Evolutionary conservation across 768 basidiomycete species (phyloP), one percentile per base, ranked within the genome.

Genomic region (Boletus tylopilopsis): DNA sequence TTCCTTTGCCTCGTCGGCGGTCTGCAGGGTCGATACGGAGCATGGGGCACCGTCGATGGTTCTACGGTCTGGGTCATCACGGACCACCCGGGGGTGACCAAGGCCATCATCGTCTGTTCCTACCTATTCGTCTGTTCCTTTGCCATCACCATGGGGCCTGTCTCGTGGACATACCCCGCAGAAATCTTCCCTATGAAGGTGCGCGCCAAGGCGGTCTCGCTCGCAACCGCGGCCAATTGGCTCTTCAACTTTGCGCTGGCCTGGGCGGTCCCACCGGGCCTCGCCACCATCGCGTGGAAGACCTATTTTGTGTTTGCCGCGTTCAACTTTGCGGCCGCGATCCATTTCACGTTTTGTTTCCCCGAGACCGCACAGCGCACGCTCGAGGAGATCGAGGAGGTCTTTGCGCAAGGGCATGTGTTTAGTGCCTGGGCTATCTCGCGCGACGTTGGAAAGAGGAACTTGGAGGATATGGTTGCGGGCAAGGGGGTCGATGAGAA

Each of bases 1-100:
- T 90, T 79, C 75, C 76, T 90, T 56, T 83, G 74, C 72, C 79
- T 88, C 42, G 88, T 90, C 57, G 87, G 87, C 45, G 85, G 83
- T 45, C 74, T 90, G 16, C 87, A 89, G 66, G 84, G 75, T 19
- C 63, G 73, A 34, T 88, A 77, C 53, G 86, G 87, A 24, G 63
- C 74, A 45, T 87, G 85, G 86, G 80, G 78, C 6, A 53, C 34
- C 2, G 62, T 82, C 43, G 71, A 75, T 38, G 64, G 58, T 21
- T 53, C 58, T 55, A 44, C 50, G n/a, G 74, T 85, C 65, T 74
- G 87, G 88, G 72, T 87, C 38, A 83, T 90, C 58, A 61, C 62
- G 8, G 71, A 69, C 51, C 75, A 90, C 62, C 66, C 71, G 6
- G 55, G 72, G 0, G 77, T 77, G 24, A 87, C 86, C 1, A 84